Evolutionary conservation across 1,284 basidiomycete species (phyloP), one percentile per base, ranked within the genome.

Genomic region (Vanrija sp.): DNA sequence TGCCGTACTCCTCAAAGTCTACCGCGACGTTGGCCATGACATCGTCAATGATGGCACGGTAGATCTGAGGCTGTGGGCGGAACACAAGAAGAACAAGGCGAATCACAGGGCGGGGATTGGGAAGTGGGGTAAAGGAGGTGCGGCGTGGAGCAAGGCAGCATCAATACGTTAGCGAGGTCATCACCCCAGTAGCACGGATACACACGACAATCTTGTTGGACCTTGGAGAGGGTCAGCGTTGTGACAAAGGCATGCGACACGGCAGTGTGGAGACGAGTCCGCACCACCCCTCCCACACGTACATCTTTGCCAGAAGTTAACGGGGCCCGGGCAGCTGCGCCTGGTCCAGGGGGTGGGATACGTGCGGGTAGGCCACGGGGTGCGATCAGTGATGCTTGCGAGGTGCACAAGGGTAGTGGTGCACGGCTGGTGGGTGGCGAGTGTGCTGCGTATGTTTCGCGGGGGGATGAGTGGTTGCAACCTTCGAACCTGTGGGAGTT

Each of bases 1-100:
- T 89, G 53, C 94, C 95, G 74, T 91, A 94, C 76, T 96, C 93
- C 73, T 98, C 94, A 79, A 98, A 98, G 77, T 98, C 95, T 74
- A 86, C 81, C 77, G 90, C 90, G 78, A 95, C 90, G 67, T 83
- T 82, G 43, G 81, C 80, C 69, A 98, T 88, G 62, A 98, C 94
- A 80, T 97, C 92, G 83, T 97, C 92, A 78, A 98, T 98, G 79
- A 98, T 90, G 64, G 85, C 78, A 63, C 94, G 88, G 78, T 98
- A 98, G 67, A 92, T 88, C 65, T 79, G 73, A 70, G 94, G 93
- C 93, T 96, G 57, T 29, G 34, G 21, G 34, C 15, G 19, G 38
- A 18, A 34, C 14, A 38, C 21, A 5, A 23, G 21, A 23, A 23
- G 21, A 23, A 23, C 21, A 23, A 23, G 21, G 5, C 21, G 21